Evolutionary conservation across 75 land plant species (phyloP), one percentile per base, ranked within the genome.

Genomic region (Pseudotsuga menziesii): DNA sequence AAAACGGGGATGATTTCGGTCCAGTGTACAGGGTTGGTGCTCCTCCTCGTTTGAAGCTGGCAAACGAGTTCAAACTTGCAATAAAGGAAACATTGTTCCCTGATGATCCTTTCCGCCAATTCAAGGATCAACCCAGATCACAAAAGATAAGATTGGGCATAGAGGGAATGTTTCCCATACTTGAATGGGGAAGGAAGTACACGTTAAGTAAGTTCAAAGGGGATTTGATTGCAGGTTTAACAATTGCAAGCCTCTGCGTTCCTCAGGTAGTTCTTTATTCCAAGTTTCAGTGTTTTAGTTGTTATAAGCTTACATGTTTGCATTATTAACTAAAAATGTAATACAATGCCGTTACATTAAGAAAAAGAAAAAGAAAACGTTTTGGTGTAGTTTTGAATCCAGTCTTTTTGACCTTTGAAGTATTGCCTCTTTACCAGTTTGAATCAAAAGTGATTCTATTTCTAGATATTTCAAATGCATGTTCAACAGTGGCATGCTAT

Each of bases 211-310:
- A 79, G 48, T 81, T 95, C 83, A 85, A 80, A 64, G 76, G 85
- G n/a, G 98, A 95, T 76, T 57, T 93, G 35, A 63, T 95, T 19
- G 72, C 98, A 32, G 98, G 98, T 17, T 87, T 93, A 79, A 95
- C 98, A 78, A 95, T 95, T 74, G 98, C 97, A 39, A 95, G 98
- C 78, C 83, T 95, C 7, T 91, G 93, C 82, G 83, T 95, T 59
- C 98, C 98, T 19, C 98, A 95, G 93, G 92, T 83, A 75, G 25
- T 48, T 69, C 4, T 69, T 3, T 91, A 48, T 48, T 48, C 54
- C 54, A 48, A 48, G 11, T 48, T 48, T 48, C 54, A 48, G 54
- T 11, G 9, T 48, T 48, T 48, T 48, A 48, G 11, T 48, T 9
- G 54, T 48, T 48, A 48, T 48, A 48, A 9, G 9, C 54, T 48